Evolutionary conservation across 164 flowering plant species (phyloP).

Genomic region (Stephania japonica): DNA sequence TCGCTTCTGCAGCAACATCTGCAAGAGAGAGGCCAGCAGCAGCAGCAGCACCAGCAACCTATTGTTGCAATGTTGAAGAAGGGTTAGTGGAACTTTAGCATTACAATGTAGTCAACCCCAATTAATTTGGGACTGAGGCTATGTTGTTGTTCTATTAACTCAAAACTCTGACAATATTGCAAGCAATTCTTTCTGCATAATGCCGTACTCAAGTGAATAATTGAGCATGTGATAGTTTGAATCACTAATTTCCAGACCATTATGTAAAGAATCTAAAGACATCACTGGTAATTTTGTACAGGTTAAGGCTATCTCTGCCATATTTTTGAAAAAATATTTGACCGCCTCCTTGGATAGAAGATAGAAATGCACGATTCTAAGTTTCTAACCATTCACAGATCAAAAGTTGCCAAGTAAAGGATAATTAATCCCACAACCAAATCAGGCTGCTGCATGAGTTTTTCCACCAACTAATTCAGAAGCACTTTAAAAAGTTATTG

Average conservation of each 20-base stretch:
- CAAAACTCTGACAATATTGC: background rate
- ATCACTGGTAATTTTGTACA: background rate
- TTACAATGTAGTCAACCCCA: background rate
- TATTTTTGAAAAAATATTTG: background rate
- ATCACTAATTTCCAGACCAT: background rate
- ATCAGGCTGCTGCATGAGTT: background rate
- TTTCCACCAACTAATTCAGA: background rate
- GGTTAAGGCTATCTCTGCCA: background rate
- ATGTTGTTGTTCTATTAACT: no score
- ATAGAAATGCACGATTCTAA: background rate
- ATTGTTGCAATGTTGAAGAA: background rate
- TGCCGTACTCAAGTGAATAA: background rate
- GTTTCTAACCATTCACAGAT: background rate
- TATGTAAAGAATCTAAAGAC: background rate
- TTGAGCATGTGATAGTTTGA: background rate
- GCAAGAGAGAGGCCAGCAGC: conserved; percentile 79
- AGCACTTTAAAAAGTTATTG: background rate
- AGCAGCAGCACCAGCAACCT: conserved; percentile 97
- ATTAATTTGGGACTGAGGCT: no score
- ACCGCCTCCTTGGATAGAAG: background rate
- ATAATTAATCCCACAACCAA: background rate
- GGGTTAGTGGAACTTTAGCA: background rate
- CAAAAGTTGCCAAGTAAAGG: background rate
- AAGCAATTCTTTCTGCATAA: background rate
- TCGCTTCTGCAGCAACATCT: conserved; percentile 88